Evolutionary conservation across 257 asterid species (phyloP), one percentile per base, ranked within the genome.

Genomic region (Przewalskia tangutica): DNA sequence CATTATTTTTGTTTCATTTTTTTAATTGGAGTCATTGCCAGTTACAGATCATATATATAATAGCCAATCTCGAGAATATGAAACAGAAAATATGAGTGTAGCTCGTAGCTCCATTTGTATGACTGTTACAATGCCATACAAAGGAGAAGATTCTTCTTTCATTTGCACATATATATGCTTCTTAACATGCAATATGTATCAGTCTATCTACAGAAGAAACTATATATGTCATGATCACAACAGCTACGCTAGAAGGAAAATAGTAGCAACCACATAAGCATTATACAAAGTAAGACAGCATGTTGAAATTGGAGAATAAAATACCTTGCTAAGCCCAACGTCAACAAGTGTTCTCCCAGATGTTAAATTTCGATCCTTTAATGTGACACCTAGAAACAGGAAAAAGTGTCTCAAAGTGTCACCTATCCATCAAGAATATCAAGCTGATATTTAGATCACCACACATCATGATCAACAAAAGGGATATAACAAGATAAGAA

Each of bases 271-370:
- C 59, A 71, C 79, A 20, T 20, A 58, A 32, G 7, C 2, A 1
- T 7, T 10, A 46, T 48, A 44, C 42, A 23, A 73, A 73, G 14
- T 20, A 48, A 20, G 79, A 73, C 60, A 20, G 20, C 60, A 73
- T 7, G 42, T 48, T 13, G 63, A 16, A 58, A 58, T 67, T 48
- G 48, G 65, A 81, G 12, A 4, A 27, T 38, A 18, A 38, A n/a
- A 64, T 89, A 94, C 99, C 98, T 90, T 96, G 84, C 87, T 93
- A 40, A 96, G 98, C 84, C 98, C 99, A 81, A 96, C 97, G 58
- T 96, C 98, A 79, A 96, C 98, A 84, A 88, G 94, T 10, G 95
- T 90, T 44, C 97, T 90, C 1, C 58, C 83, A 58, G 91, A 86
- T 81, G 86, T 88, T 59, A 77, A 86, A 79, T 85, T 85, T 50